A percentile compares a stretch with the other conserved stretches of the same genome.
These are phyloP conservation scores for Acanthamoeba lugdunensis DNA, from an alignment of 208 protist genomes.

Conservation along the genomic window DNA sequence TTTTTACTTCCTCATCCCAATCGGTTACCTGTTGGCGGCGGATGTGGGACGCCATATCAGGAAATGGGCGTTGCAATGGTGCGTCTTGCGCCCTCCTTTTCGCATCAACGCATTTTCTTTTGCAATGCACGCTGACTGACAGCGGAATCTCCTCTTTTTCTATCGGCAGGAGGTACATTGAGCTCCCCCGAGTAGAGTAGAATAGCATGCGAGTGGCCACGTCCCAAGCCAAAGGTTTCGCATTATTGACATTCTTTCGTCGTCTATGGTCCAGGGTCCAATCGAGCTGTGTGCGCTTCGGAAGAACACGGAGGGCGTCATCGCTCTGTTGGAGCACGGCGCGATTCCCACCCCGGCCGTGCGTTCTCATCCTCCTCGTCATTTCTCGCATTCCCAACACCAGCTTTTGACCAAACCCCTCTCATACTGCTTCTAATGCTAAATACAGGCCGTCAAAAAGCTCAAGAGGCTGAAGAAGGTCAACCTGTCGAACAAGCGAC, in stretches of 20 bases:
- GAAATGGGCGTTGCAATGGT: slow-evolving; percentile 5
- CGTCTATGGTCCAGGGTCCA: background rate
- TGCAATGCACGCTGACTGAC: background rate
- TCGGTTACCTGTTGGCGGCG: background rate
- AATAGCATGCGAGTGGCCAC: too few species aligned
- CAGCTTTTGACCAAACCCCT: background rate
- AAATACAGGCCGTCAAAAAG: background rate
- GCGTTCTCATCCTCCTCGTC: background rate
- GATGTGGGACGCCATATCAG: background rate
- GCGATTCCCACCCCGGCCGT: slow-evolving; percentile 6
- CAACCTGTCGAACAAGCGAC: slow-evolving; percentile 30
- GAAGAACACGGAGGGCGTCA: slow-evolving; percentile 17
- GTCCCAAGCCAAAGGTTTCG: too few species aligned
- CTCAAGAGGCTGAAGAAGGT: slow-evolving; percentile 48
- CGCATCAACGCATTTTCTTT: background rate
- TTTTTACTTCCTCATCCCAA: background rate
- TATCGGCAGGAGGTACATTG: background rate
- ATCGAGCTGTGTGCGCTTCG: slow-evolving; percentile 14
- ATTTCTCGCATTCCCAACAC: background rate
- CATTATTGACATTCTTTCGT: too few species aligned
- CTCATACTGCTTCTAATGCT: too few species aligned
- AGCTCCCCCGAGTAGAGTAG: too few species aligned
- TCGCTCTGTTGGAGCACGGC: slow-evolving; percentile 39
- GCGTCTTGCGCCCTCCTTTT: background rate
- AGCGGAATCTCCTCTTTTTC: background rate